phyloP scores from a whole-genome alignment of 768 basidiomycete species.

The Termitomyces sp. region DNA sequence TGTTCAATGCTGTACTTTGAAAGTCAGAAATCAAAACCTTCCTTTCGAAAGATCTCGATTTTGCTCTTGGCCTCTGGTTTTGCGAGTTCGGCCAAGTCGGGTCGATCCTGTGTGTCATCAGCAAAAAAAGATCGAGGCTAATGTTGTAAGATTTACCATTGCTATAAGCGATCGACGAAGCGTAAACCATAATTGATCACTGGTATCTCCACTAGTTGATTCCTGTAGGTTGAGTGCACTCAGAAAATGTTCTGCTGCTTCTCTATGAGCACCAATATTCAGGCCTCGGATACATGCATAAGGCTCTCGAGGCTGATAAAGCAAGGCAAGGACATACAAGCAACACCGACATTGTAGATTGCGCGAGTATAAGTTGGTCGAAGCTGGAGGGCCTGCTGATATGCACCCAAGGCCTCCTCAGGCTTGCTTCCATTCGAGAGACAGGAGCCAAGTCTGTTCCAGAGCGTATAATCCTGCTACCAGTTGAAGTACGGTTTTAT shows the following conservation, averaged over 20 bases:
- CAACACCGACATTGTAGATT: conserved; percentile 96
- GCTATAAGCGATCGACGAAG: conserved; percentile 72
- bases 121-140: background rate
- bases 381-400: conserved; percentile 83
- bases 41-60: conserved; percentile 68
- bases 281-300: conserved; percentile 48
- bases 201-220: conserved; percentile 60
- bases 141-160: conserved; percentile 53
- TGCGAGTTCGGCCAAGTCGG: conserved; percentile 76
- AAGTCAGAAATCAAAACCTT: conserved; percentile 94
- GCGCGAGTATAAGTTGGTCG: conserved; percentile 96
- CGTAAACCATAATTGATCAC: conserved; percentile 87
- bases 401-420: conserved; percentile 88
- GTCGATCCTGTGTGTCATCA: conserved; percentile 52
- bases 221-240: conserved; percentile 80
- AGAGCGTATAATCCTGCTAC: conserved; percentile 78
- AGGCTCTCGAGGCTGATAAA: background rate
- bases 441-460: conserved; percentile 94
- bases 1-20: conserved; percentile 26
- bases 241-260: conserved; percentile 94
- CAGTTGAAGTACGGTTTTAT: background rate
- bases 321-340: conserved; percentile 54
- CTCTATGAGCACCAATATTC: conserved; percentile 92
- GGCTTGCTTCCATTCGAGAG: conserved; percentile 92
- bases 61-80: conserved; percentile 53